Base-by-base conservation (phyloP, 1,284 basidiomycete genomes). In the Trichosporon asahii region DNA sequence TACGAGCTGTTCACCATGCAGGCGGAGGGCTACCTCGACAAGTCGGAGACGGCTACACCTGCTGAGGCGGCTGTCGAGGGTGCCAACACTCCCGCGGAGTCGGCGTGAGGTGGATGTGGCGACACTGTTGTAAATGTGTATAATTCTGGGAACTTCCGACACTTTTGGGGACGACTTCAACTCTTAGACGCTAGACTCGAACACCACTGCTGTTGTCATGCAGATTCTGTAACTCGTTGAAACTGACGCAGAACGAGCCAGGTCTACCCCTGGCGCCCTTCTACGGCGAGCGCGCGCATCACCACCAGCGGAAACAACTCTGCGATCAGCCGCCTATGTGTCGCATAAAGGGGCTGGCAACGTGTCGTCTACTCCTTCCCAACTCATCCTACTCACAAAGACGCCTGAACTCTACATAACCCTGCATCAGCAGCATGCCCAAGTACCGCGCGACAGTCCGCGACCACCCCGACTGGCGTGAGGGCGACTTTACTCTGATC, bases 1-100 rank as follows among this genome's bases (percentile, higher is more conserved):
- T 69, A 68, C 57, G 77, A 78, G 21, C 46, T 69, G 57, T 66
- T 69, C 46, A 69, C 25, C n/a, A 46, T 49, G 61, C 66, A 68
- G 66, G 57, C 57, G 9, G 61, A 68, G 44, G 66, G 66, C 11
- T 68, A 49, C 37, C n/a, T 64, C 2, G 63, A 44, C 35, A 44
- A 44, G 35, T 12, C 35, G 35, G 63, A 64, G 25, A 27, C 63
- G 15, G 9, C 35, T 4, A 18, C 63, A 11, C 35, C 63, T n/a
- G 37, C 15, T 2, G 35, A 27, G 2, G 23, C 35, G 15, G 23
- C 21, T 33, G 11, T 9, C 31, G 31, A 6, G 31, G 31, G 11
- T 6, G 31, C 8, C 27, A 25, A 14, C 44, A n/a, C 44, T 21
- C 18, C 44, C 21, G 49, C n/a, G 2, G 21, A 21, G 49, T 25